Evolutionary conservation across 306 rosid species (phyloP).

Genomic region (Abrus pulchellus): DNA sequence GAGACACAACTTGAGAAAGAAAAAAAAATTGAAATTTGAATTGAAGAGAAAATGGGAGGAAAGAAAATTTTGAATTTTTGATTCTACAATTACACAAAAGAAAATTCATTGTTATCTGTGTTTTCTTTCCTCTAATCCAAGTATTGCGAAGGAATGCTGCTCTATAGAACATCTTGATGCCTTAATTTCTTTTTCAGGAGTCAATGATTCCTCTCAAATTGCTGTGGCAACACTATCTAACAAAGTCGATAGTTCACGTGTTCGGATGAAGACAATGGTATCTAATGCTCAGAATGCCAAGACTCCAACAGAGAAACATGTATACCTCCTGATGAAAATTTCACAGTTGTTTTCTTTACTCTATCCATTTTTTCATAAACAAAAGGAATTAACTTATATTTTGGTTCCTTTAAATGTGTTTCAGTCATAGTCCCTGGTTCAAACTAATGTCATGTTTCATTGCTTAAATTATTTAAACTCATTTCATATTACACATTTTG

Average conservation of each 20-base stretch:
- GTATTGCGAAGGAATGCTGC: slow-evolving; percentile 32
- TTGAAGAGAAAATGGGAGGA: too few species aligned
- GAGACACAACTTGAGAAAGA: too few species aligned
- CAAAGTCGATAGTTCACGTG: slow-evolving; percentile 45
- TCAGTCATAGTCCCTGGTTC: neutral
- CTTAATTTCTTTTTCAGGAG: slow-evolving; percentile 46
- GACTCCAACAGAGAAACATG: slow-evolving; percentile 49
- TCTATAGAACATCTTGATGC: neutral
- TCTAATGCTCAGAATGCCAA: slow-evolving; percentile 52
- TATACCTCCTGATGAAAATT: slow-evolving; percentile 43
- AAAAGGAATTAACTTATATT: neutral
- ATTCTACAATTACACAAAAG: too few species aligned
- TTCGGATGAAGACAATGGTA: slow-evolving; percentile 48
- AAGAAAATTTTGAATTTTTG: too few species aligned
- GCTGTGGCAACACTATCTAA: slow-evolving; percentile 40
- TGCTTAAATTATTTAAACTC: neutral
- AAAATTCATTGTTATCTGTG: too few species aligned
- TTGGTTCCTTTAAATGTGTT: neutral
- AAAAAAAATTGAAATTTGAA: too few species aligned
- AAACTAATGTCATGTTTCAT: neutral
- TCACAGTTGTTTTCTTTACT: neutral
- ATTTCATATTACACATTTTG: neutral
- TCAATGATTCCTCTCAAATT: slow-evolving; percentile 44
- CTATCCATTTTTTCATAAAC: neutral
- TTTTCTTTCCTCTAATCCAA: too few species aligned